Conservation (phyloP, 441 rosid genomes). For the Dalechampia spathulata region DNA sequence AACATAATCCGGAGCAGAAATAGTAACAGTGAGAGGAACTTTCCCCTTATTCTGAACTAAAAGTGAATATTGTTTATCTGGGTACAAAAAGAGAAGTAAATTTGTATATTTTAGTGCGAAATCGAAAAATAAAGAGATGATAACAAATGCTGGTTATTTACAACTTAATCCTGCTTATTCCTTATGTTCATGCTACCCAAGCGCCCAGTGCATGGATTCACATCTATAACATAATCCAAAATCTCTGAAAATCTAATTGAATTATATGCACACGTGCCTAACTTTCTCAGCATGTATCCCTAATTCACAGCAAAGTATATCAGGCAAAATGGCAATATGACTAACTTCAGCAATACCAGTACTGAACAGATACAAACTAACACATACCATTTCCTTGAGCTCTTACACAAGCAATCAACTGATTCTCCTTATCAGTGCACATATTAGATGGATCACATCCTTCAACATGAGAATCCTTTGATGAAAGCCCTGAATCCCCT, state of each 20-base stretch:
- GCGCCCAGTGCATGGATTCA: not conserved
- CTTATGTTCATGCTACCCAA: not conserved
- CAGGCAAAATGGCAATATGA: not conserved
- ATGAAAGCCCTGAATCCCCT: slow-evolving; percentile 10
- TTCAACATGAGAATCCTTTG: slow-evolving; percentile 33
- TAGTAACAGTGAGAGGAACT: slow-evolving; percentile 30
- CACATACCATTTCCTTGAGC: slow-evolving; percentile 67
- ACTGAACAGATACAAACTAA: not conserved
- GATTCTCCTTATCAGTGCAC: slow-evolving; percentile 44
- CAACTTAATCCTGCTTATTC: not conserved
- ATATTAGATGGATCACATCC: slow-evolving; percentile 60
- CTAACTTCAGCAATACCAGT: not conserved
- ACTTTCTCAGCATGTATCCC: not conserved
- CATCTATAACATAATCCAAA: not conserved
- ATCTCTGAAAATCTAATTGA: not conserved
- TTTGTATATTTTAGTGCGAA: slow-evolving; percentile 1
- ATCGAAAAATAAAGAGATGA: not conserved
- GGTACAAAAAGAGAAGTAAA: slow-evolving; percentile 15
- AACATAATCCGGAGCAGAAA: slow-evolving; percentile 52
- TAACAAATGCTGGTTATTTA: not conserved
- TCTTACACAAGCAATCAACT: slow-evolving; percentile 68
- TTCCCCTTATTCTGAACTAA: slow-evolving; percentile 63
- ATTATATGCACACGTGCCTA: not conserved
- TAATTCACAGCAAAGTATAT: not conserved
- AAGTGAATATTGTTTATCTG: slow-evolving; percentile 58